Evolutionary conservation across 257 asterid species (phyloP).

Genomic region (Mentha longifolia): DNA sequence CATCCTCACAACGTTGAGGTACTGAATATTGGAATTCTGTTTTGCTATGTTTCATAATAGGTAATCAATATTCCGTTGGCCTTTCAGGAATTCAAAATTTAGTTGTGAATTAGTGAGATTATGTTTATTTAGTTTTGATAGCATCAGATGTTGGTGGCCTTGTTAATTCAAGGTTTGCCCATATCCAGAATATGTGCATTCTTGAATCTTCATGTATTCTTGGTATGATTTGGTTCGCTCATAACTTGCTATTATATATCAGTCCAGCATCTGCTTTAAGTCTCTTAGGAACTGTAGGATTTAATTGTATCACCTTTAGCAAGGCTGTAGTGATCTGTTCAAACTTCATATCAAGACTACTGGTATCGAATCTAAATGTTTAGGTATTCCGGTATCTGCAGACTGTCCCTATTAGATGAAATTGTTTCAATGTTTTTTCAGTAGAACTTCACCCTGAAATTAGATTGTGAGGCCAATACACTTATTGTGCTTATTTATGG

Average conservation of each 20-base stretch:
- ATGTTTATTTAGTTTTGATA: background rate
- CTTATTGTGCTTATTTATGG: constrained; percentile 18
- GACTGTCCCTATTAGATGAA: background rate
- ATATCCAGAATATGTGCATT: background rate
- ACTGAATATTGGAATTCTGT: constrained; percentile 4
- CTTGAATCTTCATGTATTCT: constrained; percentile 15
- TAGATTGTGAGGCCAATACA: constrained; percentile 9
- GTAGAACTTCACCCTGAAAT: constrained; percentile 13
- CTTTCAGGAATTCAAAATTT: constrained; percentile 3
- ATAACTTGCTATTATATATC: background rate
- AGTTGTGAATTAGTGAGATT: background rate
- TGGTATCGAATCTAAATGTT: background rate
- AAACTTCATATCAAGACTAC: constrained; percentile 2
- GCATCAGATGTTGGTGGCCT: constrained; percentile 23
- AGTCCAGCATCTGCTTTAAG: constrained; percentile 12
- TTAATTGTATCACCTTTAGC: constrained; percentile 15
- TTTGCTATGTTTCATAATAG: constrained; percentile 12
- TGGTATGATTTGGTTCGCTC: background rate
- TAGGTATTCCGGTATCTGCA: constrained; percentile 1
- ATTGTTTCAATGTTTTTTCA: constrained; percentile 10
- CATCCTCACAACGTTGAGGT: background rate
- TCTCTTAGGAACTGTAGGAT: constrained; percentile 11
- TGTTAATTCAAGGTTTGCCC: background rate
- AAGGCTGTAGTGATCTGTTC: constrained; percentile 3
- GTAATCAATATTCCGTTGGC: background rate